Evolutionary conservation across 768 basidiomycete genomes (phyloP).

Genomic region (Psilocybe tampanensis): DNA sequence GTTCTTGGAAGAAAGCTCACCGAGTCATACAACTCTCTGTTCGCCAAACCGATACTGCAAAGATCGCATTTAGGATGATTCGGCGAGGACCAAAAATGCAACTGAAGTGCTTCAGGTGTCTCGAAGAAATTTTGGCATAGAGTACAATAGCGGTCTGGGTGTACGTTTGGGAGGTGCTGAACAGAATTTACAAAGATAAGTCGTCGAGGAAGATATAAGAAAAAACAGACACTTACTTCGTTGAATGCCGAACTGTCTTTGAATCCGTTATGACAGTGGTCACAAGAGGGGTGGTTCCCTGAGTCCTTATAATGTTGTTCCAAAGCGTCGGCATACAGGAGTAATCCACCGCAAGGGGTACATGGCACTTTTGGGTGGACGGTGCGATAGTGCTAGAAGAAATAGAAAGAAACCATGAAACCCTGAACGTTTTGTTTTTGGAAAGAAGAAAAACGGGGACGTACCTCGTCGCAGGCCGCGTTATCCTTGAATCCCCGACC

Average conservation of each 20-base stretch:
- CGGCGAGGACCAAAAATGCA: constrained; percentile 43
- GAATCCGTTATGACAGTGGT: constrained; percentile 34
- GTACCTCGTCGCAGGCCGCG: constrained; percentile 35
- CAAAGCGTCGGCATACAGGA: constrained; percentile 38
- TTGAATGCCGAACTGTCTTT: constrained; percentile 19
- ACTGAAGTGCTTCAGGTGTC: constrained; percentile 33
- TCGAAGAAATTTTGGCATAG: constrained; percentile 44
- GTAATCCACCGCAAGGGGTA: constrained; percentile 28
- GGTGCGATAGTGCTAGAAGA: constrained; percentile 33
- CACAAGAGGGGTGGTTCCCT: constrained; percentile 38
- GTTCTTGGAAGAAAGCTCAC: no score
- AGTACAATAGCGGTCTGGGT: constrained; percentile 38
- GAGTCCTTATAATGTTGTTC: constrained; percentile 41
- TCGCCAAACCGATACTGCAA: constrained; percentile 45
- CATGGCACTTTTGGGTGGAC: constrained; percentile 30
- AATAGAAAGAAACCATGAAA: neutral
- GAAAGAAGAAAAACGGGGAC: constrained; percentile 3
- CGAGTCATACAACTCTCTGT: constrained; percentile 35
- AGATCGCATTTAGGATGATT: constrained; percentile 46
- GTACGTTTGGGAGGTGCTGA: constrained; percentile 41
- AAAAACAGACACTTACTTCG: neutral
- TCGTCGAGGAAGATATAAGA: neutral
- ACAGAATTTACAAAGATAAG: neutral
- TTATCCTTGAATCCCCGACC: constrained; percentile 43
- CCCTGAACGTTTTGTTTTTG: neutral